Evolutionary conservation across 2,329 filamentous ascomycete genomes (phyloP).

Genomic region (Talaromyces islandicus): DNA sequence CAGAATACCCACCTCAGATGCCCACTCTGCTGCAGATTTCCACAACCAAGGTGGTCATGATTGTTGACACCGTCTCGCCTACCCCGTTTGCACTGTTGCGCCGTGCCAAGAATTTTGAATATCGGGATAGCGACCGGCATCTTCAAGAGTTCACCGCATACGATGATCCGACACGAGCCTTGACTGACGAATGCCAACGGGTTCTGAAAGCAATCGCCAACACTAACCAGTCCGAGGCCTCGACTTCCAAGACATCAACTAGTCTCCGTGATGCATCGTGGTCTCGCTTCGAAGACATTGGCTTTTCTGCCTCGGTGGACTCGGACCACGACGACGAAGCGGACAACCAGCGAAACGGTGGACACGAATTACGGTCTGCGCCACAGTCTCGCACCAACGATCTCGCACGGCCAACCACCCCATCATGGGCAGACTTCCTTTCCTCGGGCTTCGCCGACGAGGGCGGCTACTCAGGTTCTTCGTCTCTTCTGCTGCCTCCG

Average conservation of each 20-base stretch:
- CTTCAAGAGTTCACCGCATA: slow-evolving; percentile 80
- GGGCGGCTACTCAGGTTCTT: slow-evolving; percentile 55
- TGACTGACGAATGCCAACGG: slow-evolving; percentile 90
- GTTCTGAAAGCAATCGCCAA: slow-evolving; percentile 84
- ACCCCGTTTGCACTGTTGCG: slow-evolving; percentile 88
- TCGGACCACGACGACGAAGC: slow-evolving; percentile 61
- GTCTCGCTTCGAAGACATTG: slow-evolving; percentile 94
- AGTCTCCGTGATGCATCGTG: slow-evolving; percentile 80
- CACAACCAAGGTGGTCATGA: slow-evolving; percentile 91
- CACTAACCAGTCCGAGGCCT: slow-evolving; percentile 76
- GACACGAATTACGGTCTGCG: slow-evolving; percentile 55
- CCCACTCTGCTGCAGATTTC: slow-evolving; percentile 70
- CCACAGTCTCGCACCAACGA: slow-evolving; percentile 63
- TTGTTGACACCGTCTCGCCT: slow-evolving; percentile 89
- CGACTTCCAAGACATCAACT: slow-evolving; percentile 64
- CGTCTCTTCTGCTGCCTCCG: slow-evolving; percentile 74
- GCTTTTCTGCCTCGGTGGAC: slow-evolving; percentile 71
- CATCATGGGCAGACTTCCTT: slow-evolving; percentile 96
- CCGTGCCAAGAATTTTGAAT: slow-evolving; percentile 90
- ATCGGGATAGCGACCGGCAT: slow-evolving; percentile 79
- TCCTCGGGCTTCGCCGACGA: slow-evolving; percentile 85
- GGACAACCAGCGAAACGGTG: slow-evolving; percentile 29
- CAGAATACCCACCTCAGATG: slow-evolving; percentile 82
- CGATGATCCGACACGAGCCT: slow-evolving; percentile 77
- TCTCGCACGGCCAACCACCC: slow-evolving; percentile 78